A percentile compares a stretch with the other conserved stretches of the same genome.
These are phyloP conservation scores for Fonsecaea nubica DNA, from an alignment of 2,329 filamentous ascomycete genomes.

Conservation along the genomic window DNA sequence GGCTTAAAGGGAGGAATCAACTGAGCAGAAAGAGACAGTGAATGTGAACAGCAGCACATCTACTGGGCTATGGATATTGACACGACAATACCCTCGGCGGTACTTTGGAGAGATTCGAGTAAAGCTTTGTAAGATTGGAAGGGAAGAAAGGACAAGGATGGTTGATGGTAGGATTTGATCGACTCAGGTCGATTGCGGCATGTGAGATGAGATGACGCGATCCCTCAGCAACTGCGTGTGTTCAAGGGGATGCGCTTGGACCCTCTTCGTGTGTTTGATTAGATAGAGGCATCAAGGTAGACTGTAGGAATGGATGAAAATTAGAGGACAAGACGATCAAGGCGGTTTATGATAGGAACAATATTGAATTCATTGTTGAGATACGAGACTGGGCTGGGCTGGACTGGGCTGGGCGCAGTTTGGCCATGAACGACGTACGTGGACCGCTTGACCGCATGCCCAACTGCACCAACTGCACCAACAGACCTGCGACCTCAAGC, in stretches of 20 bases:
- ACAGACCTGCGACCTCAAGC: background rate
- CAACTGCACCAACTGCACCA: background rate
- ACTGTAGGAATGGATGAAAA: background rate
- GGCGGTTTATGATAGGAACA: background rate
- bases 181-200: background rate
- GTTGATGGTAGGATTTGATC: background rate
- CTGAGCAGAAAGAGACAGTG: background rate
- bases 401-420: background rate
- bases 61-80: background rate
- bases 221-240: background rate
- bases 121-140: background rate
- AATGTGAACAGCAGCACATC: background rate
- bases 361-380: background rate
- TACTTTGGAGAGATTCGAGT: background rate
- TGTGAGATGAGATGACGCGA: conserved; percentile 3
- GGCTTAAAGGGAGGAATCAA: background rate
- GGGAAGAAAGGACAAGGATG: background rate
- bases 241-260: background rate
- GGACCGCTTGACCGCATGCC: too few relatives aligned
- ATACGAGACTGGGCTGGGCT: background rate
- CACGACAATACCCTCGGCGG: background rate
- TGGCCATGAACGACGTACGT: too few relatives aligned
- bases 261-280: background rate
- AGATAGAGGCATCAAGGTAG: background rate
- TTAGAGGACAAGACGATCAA: background rate